Base-by-base conservation (phyloP, 177 flowering plant genomes). In the Vitis hybrid region DNA sequence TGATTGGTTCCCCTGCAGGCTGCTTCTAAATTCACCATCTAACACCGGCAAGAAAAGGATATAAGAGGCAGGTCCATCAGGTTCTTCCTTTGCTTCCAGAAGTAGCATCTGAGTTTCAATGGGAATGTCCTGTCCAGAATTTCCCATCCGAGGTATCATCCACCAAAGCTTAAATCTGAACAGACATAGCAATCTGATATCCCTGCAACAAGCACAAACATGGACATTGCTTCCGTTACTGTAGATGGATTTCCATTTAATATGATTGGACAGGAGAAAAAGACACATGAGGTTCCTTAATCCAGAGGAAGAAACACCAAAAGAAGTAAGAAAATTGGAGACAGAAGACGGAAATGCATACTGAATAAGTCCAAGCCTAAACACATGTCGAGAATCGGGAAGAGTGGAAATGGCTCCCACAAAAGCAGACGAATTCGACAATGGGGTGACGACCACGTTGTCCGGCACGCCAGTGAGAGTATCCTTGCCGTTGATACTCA, bases 141-240 rank as follows among this genome's bases (percentile, higher is more conserved):
- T 80, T 33, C 91, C 95, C 65, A 86, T 61, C 68, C 89, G 66
- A 10, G 89, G 92, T 61, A 86, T 77, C 95, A 90, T 88, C 95
- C 91, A 88, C 84, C 84, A 90, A 13, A 90, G 39, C 60, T 87
- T 90, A 65, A 84, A 90, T 55, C 90, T 72, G 62, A 78, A 86
- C 60, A 87, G 80, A 60, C 83, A 74, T 2, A 87, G 63, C 9
- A 89, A 63, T 71, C 87, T 82, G 20, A 69, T 68, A 73, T 79
- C 89, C 78, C 90, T 86, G 84, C 75, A 81, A 59, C 71, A 72
- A 12, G 26, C 70, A 60, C 33, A 19, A 49, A 66, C 51, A 11
- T 15, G 49, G 50, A 59, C 26, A 60, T 60, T 15, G 3, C 11
- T 49, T 50, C 49, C 16, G 52, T 68, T 48, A 10, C 10, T 11